These are phyloP conservation scores for Rhynchosporium agropyri DNA, from an alignment of 2,329 filamentous ascomycete species.

Conservation along the genomic window DNA sequence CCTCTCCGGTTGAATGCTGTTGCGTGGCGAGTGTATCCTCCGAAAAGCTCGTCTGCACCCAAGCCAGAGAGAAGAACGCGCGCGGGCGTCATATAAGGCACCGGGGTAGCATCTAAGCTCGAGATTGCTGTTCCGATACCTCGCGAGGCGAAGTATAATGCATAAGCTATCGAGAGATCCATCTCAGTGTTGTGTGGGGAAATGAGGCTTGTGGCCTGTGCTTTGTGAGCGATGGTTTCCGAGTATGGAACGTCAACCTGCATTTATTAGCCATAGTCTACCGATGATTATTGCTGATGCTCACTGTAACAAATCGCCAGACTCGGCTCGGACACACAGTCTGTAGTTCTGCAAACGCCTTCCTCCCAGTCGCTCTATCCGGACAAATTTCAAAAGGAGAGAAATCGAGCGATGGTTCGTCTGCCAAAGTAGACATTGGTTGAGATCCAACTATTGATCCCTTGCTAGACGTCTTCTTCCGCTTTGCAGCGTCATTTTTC, in stretches of 20 bases:
- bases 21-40: constrained; percentile 84
- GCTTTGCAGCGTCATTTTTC: constrained; percentile 43
- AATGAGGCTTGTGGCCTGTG: constrained; percentile 75
- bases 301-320: constrained; percentile 81
- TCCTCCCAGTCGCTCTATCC: constrained; percentile 83
- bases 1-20: constrained; percentile 72
- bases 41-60: constrained; percentile 95
- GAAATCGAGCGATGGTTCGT: neutral
- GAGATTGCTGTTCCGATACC: constrained; percentile 54
- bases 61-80: constrained; percentile 88
- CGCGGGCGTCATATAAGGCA: constrained; percentile 66
- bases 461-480: constrained; percentile 33
- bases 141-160: constrained; percentile 91
- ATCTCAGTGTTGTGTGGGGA: constrained; percentile 96
- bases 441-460: neutral
- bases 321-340: constrained; percentile 66
- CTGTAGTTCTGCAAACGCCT: constrained; percentile 75
- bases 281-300: constrained; percentile 31
- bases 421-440: neutral
- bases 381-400: constrained; percentile 79
- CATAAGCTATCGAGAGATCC: constrained; percentile 92
- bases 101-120: constrained; percentile 23
- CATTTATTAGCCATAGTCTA: constrained; percentile 8
- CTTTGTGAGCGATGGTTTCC: constrained; percentile 70
- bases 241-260: constrained; percentile 80